Conservation (phyloP, 2,329 filamentous ascomycete species). For the Neofusicoccum sp. region DNA sequence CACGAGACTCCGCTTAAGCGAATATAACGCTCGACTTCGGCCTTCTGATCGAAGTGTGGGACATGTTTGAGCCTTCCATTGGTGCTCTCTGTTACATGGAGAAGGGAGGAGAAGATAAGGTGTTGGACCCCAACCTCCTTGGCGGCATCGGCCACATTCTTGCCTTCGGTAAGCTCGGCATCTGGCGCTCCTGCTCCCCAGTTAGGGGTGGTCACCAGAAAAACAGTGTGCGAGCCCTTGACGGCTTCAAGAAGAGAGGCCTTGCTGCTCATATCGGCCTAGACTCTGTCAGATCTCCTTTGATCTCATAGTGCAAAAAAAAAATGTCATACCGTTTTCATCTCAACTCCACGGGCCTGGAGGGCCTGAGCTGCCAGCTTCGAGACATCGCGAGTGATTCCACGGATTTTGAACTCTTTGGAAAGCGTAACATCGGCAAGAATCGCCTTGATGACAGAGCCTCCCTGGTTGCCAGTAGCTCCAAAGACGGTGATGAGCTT, state of each 20-base stretch:
- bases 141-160: slow-evolving; percentile 33
- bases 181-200: slow-evolving; percentile 21
- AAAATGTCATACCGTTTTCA: slow-evolving; percentile 50
- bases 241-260: slow-evolving; percentile 27
- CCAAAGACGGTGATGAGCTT: slow-evolving; percentile 58
- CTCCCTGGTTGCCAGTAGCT: slow-evolving; percentile 60
- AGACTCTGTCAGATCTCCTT: slow-evolving; percentile 42
- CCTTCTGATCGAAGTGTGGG: slow-evolving; percentile 40
- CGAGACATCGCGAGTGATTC: slow-evolving; percentile 53
- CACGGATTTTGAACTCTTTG: slow-evolving; percentile 46
- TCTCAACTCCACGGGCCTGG: slow-evolving; percentile 47
- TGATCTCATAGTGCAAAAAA: not conserved
- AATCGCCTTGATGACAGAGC: slow-evolving; percentile 49
- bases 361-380: slow-evolving; percentile 49
- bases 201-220: slow-evolving; percentile 27
- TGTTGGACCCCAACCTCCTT: slow-evolving; percentile 34
- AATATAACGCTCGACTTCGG: slow-evolving; percentile 34
- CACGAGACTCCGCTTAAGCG: slow-evolving; percentile 18
- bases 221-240: slow-evolving; percentile 26
- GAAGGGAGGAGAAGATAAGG: slow-evolving; percentile 39
- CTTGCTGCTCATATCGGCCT: slow-evolving; percentile 37
- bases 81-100: slow-evolving; percentile 25
- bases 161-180: slow-evolving; percentile 33
- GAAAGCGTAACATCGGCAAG: not conserved
- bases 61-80: slow-evolving; percentile 31